Percentiles rank a stretch among this genome's conserved stretches.
Evolutionary conservation across 2,329 filamentous ascomycete species (phyloP).

Genomic region (Ophiostoma quercus): DNA sequence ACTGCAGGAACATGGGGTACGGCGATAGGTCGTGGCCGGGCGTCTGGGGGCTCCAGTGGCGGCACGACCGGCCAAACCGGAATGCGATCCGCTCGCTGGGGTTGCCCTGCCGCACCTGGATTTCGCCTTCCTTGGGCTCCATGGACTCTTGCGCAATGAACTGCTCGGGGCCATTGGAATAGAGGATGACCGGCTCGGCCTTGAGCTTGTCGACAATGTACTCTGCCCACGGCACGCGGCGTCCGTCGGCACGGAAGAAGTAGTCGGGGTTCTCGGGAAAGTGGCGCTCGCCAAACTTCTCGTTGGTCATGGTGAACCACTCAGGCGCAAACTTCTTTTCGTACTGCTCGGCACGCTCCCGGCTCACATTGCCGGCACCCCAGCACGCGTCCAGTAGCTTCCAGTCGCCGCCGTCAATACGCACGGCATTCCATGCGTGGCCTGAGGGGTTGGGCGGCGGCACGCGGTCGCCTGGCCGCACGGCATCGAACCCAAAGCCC

Average conservation of each 20-base stretch:
- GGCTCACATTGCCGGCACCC: constrained; percentile 71
- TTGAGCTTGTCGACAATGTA: constrained; percentile 62
- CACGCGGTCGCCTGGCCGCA: constrained; percentile 58
- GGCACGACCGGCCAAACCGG: constrained; percentile 71
- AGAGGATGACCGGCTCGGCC: constrained; percentile 47
- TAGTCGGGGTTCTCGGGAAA: constrained; percentile 64
- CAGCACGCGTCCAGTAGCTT: constrained; percentile 89
- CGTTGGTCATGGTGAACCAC: constrained; percentile 60
- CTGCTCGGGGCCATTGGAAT: constrained; percentile 42
- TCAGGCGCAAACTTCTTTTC: constrained; percentile 61
- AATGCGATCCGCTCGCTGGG: constrained; percentile 62
- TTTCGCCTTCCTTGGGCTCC: constrained; percentile 48
- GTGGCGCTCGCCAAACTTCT: constrained; percentile 74
- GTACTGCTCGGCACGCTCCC: constrained; percentile 52
- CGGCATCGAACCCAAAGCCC: constrained; percentile 65
- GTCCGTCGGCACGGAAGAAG: constrained; percentile 71
- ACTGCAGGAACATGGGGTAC: constrained; percentile 64
- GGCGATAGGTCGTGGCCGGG: constrained; percentile 63
- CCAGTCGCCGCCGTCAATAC: constrained; percentile 81
- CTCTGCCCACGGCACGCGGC: constrained; percentile 68
- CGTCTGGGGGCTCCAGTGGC: constrained; percentile 72
- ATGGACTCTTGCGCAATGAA: constrained; percentile 56
- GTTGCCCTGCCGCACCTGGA: constrained; percentile 46
- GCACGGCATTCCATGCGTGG: constrained; percentile 92
- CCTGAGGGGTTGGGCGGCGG: constrained; percentile 58